These are phyloP conservation scores for Hamamelis virginiana DNA, from an alignment of 164 flowering plant genomes.

Conservation along the genomic window DNA sequence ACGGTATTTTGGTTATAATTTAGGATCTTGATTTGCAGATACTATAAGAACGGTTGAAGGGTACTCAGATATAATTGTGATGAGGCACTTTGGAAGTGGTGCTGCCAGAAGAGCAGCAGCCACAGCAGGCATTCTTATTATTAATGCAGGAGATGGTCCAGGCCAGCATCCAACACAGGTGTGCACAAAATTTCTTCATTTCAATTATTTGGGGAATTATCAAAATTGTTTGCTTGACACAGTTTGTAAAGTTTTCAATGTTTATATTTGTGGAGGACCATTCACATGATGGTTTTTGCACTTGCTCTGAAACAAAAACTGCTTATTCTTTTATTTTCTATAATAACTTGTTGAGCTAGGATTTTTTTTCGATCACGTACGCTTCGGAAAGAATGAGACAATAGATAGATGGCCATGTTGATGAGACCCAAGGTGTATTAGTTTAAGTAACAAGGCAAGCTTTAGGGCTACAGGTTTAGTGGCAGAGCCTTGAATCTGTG, in stretches of 20 bases:
- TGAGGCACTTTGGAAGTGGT: slow-evolving; percentile 99
- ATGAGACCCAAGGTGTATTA: no score
- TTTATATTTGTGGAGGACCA: neutral
- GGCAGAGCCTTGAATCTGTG: no score
- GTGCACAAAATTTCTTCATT: slow-evolving; percentile 1
- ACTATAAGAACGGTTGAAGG: slow-evolving; percentile 95
- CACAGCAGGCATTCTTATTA: slow-evolving; percentile 82
- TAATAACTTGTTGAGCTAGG: no score
- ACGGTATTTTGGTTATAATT: slow-evolving; percentile 7
- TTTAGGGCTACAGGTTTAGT: no score
- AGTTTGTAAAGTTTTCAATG: neutral
- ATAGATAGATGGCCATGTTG: no score
- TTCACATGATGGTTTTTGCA: no score
- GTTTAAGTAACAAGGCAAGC: no score
- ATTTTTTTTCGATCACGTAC: no score
- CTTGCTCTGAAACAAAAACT: no score
- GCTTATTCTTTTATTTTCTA: no score
- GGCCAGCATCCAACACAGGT: slow-evolving; percentile 99
- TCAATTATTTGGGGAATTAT: neutral
- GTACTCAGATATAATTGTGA: slow-evolving; percentile 90
- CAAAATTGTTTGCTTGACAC: no score
- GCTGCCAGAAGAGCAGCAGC: slow-evolving; percentile 89
- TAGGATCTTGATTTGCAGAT: slow-evolving; percentile 50
- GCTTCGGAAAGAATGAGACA: no score
- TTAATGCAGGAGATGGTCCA: slow-evolving; percentile 99